Base-by-base conservation (phyloP, 2,329 filamentous ascomycete genomes). In the Pyrenophora tritici-repentis region DNA sequence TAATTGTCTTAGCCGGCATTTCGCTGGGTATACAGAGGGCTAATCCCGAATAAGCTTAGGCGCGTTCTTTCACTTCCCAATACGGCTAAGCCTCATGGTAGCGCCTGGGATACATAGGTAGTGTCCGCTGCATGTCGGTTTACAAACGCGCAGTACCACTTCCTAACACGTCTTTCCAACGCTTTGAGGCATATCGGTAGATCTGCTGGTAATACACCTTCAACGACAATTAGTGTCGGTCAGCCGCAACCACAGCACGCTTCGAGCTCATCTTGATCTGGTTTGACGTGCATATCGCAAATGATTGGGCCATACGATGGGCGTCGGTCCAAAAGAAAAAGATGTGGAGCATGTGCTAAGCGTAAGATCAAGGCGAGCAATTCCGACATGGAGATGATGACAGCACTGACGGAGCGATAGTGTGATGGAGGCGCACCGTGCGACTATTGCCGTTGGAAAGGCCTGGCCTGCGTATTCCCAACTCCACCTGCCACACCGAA, bases 301-400 rank as follows among this genome's bases (percentile, higher is more conserved):
- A 16, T 24, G 17, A 56, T 61, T n/a, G 66, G 66, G 18, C 66
- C 66, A 18, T 60, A 58, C 13, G 66, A 68, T 50, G 66, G 66
- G 24, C 66, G 66, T n/a, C 66, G 60, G 46, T 58, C 63, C 4
- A 56, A 61, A 26, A 61, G 58, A 24, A 67, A 63, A 46, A 58
- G 66, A 12, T 68, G 66, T 40, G 53, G 62, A 50, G 48, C 56
- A 10, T 68, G 66, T 43, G 48, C 57, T 13, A 62, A 63, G 50
- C 63, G 63, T n/a, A 60, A 56, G 32, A 66, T 66, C 38, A 68
- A 62, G 47, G 66, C 58, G 53, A 42, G 51, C 34, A 12, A 13
- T 29, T 8, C 40, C 3, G 9, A 5, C 12, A 8, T 29, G 3
- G 14, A 5, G 6, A 20, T 31, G 9, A 18, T 38, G 16, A 13